Evolutionary conservation across 768 basidiomycete species (phyloP), one percentile per base, ranked within the genome.

Genomic region (Collybia nuda): DNA sequence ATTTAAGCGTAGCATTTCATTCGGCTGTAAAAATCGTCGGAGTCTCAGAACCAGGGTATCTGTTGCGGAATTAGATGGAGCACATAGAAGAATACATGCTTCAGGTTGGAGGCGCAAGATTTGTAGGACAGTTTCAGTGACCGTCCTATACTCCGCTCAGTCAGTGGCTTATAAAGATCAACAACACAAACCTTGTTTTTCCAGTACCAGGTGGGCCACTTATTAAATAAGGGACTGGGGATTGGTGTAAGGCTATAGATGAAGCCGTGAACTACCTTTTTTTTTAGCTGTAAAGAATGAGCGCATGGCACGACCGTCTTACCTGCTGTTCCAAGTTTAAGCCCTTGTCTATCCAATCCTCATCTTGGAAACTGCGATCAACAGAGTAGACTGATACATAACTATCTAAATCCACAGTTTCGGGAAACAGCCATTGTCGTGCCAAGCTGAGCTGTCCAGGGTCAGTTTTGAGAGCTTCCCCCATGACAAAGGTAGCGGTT

Each of bases 141-240:
- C 68, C 2, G 77, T 80, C 54, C 78, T 78, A 36, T 9, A 28
- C 40, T 39, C 14, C n/a, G 1, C 2, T 40, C 39, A 44, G 22
- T 43, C n/a, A n/a, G n/a, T n/a, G n/a, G n/a, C n/a, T n/a, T 26
- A 36, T 32, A 15, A 5, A 21, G 23, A 22, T 42, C 3, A 6
- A 47, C 1, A 49, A 35, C 38, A 52, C 23, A 21, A 51, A 74
- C 76, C 74, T 71, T n/a, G 77, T 80, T 60, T 80, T 80, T 17
- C 77, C 78, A 17, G 78, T 80, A 0, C 78, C 78, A 15, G 78
- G 76, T 12, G 78, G 78, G 1, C 78, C 78, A 46, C 70, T 68
- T 48, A 80, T 78, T 2, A 80, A 58, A 50, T 75, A 75, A 0
- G 77, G 78, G 2, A 77, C 69, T n/a, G 72, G 68, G 14, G 71